These are phyloP conservation scores for Phytophthora nicotianae DNA, from an alignment of 352 stramenopile species.

Conservation along the genomic window DNA sequence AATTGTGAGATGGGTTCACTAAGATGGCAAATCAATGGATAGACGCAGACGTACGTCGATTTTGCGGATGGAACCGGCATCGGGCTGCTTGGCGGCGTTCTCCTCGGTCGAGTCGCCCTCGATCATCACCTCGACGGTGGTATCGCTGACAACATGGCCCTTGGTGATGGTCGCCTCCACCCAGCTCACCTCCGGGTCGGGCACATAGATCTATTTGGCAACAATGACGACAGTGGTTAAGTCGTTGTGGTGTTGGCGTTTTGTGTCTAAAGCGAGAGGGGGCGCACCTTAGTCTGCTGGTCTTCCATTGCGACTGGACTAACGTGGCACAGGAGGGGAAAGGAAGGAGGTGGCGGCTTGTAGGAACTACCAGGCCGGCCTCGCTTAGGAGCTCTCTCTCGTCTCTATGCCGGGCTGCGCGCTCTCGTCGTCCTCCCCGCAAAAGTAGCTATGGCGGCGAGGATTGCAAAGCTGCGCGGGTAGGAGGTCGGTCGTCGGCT, in stretches of 20 bases:
- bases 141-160: conserved; percentile 77
- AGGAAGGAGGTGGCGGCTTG: conserved; percentile 4
- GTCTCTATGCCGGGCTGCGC: conserved; percentile 9
- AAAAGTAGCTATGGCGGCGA: conserved; percentile 44
- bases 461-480: conserved; percentile 23
- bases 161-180: conserved; percentile 86
- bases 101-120: conserved; percentile 76
- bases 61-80: conserved; percentile 53
- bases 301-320: conserved; percentile 37
- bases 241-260: not conserved
- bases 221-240: not conserved
- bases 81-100: conserved; percentile 62
- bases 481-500: not conserved
- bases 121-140: conserved; percentile 82
- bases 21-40: conserved; percentile 5
- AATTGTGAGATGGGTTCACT: conserved; percentile 8
- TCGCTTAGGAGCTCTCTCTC: conserved; percentile 12
- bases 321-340: conserved; percentile 4
- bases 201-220: conserved; percentile 76
- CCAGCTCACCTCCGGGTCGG: conserved; percentile 78
- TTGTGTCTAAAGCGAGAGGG: conserved; percentile 1
- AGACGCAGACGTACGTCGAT: conserved; percentile 36
- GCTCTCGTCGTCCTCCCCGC: conserved; percentile 31
- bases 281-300: conserved; percentile 52
- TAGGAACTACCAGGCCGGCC: not conserved